Percentiles rank a stretch among this genome's conserved stretches.
These are phyloP conservation scores for Noccaea bulbosa DNA, from an alignment of 345 rosid genomes.

Conservation along the genomic window DNA sequence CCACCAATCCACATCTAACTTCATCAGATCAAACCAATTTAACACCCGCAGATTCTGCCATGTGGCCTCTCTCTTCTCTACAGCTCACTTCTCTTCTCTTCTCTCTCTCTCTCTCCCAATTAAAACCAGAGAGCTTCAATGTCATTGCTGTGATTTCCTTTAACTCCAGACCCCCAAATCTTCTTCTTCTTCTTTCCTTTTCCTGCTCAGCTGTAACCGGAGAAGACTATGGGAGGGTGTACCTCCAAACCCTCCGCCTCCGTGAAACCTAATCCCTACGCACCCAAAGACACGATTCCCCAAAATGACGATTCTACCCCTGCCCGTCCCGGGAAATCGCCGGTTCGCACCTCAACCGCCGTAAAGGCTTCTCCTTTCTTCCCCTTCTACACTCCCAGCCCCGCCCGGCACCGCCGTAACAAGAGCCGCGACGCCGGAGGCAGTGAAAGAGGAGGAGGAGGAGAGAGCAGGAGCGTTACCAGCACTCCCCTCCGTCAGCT, in stretches of 20 bases:
- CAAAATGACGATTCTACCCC: slow-evolving; percentile 46
- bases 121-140: slow-evolving; percentile 37
- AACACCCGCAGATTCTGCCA: slow-evolving; percentile 46
- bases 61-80: slow-evolving; percentile 46
- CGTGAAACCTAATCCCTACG: slow-evolving; percentile 69
- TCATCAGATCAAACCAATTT: slow-evolving; percentile 38
- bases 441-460: neutral
- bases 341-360: slow-evolving; percentile 38
- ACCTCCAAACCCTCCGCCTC: slow-evolving; percentile 61
- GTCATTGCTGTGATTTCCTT: slow-evolving; percentile 46
- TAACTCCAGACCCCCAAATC: slow-evolving; percentile 29
- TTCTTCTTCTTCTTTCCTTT: slow-evolving; percentile 28
- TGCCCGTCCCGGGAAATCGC: slow-evolving; percentile 41
- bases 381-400: slow-evolving; percentile 71
- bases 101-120: slow-evolving; percentile 27
- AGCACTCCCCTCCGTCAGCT: slow-evolving; percentile 76
- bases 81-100: slow-evolving; percentile 42
- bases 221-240: slow-evolving; percentile 66
- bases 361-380: slow-evolving; percentile 53
- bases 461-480: slow-evolving; percentile 45
- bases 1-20: slow-evolving; percentile 41
- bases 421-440: slow-evolving; percentile 53
- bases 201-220: slow-evolving; percentile 4
- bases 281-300: slow-evolving; percentile 44
- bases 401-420: slow-evolving; percentile 55